Percentiles rank a stretch among this genome's conserved stretches.
Conservation (phyloP, 106 monocot genomes). For the Platanthera zijinensis region DNA sequence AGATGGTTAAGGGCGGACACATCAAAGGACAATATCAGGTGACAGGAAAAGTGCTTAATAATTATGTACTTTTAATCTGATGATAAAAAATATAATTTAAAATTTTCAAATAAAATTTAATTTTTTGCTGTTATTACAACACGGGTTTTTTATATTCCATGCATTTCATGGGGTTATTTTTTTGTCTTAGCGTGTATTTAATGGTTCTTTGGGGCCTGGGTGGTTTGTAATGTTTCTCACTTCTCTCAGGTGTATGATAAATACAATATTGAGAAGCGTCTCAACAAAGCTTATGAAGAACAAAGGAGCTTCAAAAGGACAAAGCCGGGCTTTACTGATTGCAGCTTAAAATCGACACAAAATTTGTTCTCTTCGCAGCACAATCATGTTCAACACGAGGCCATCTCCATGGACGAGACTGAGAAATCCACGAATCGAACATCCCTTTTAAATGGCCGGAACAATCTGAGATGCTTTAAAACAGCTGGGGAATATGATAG, state of each 20-base stretch:
- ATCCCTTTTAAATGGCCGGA: slow-evolving; percentile 7
- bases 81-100: no score
- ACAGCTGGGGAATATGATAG: neutral
- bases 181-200: neutral
- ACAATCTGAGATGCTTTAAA: slow-evolving; percentile 5
- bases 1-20: no score
- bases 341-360: neutral
- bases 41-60: no score
- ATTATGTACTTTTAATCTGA: no score
- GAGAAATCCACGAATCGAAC: slow-evolving; percentile 10
- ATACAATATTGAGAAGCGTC: neutral
- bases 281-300: neutral
- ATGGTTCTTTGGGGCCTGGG: neutral
- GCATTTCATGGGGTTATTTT: neutral
- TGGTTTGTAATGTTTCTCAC: neutral
- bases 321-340: slow-evolving; percentile 6
- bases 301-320: slow-evolving; percentile 5
- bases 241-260: slow-evolving; percentile 12
- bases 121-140: no score
- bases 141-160: neutral
- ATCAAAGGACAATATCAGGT: no score
- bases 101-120: no score
- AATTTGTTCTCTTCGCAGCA: neutral
- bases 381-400: slow-evolving; percentile 1
- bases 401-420: neutral